A percentile compares a stretch with the other conserved stretches of the same genome.
phyloP scores from a whole-genome alignment of 2,329 filamentous ascomycete genomes.

The Epichloe coenophiala region DNA sequence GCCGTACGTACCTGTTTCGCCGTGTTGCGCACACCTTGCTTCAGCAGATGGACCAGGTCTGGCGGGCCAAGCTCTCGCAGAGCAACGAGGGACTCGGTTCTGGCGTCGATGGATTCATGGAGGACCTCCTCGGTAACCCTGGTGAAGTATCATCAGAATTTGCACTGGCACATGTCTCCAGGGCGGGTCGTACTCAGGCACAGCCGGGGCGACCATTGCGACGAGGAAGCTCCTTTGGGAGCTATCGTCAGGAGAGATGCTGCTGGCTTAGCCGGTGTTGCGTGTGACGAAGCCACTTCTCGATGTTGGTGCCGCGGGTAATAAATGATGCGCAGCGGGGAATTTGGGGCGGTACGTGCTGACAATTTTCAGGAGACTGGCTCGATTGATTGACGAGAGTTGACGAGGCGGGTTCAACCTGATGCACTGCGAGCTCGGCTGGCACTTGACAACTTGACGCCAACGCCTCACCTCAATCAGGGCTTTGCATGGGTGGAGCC shows the following conservation, averaged over 20 bases:
- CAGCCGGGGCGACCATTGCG: conserved; percentile 56
- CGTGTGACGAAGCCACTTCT: background rate
- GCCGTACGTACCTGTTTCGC: conserved; percentile 40
- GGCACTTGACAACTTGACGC: background rate
- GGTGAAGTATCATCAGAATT: conserved; percentile 9
- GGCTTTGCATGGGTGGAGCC: background rate
- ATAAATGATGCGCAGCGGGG: background rate
- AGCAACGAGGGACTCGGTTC: conserved; percentile 74
- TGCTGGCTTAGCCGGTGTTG: background rate
- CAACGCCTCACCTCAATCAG: background rate
- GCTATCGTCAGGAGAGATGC: background rate
- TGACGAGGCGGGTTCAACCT: background rate
- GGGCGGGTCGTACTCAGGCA: conserved; percentile 49
- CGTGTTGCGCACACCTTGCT: conserved; percentile 47
- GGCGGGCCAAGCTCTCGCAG: conserved; percentile 90
- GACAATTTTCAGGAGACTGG: background rate
- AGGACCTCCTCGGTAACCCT: conserved; percentile 91
- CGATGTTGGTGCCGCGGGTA: background rate
- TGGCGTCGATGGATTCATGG: conserved; percentile 80
- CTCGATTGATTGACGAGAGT: background rate
- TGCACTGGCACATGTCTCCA: background rate
- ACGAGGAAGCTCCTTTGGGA: conserved; percentile 9
- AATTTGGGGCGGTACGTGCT: background rate
- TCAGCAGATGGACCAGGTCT: conserved; percentile 89
- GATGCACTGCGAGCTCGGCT: background rate